These are phyloP conservation scores for Friedmanniomyces endolithicus DNA, from an alignment of 495 filamentous ascomycete genomes.

Conservation along the genomic window DNA sequence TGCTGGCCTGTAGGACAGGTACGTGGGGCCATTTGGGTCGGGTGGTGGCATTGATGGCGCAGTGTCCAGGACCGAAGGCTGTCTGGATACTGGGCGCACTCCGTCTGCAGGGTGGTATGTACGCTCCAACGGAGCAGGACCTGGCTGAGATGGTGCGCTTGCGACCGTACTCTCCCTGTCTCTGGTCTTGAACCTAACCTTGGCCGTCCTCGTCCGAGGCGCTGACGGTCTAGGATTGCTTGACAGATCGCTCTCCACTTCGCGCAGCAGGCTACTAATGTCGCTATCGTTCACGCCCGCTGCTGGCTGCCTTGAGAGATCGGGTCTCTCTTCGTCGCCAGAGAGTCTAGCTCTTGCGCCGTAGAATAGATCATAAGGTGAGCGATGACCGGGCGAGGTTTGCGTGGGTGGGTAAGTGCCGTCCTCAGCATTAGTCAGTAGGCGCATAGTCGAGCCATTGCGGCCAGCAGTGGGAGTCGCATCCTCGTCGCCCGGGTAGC, in stretches of 20 bases:
- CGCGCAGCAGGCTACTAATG: constrained; percentile 18
- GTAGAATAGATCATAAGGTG: constrained; percentile 13
- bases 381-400: neutral
- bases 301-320: neutral
- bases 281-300: constrained; percentile 8
- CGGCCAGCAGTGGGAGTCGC: constrained; percentile 19
- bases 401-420: constrained; percentile 7
- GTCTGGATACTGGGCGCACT: constrained; percentile 34
- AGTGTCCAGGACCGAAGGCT: constrained; percentile 43
- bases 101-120: constrained; percentile 32
- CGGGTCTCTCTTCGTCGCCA: neutral
- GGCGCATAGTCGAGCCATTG: constrained; percentile 48
- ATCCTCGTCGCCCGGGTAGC: constrained; percentile 15
- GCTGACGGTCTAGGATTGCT: constrained; percentile 5
- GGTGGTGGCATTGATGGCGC: constrained; percentile 47
- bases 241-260: constrained; percentile 18
- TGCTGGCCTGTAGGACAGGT: constrained; percentile 29
- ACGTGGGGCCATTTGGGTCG: constrained; percentile 36
- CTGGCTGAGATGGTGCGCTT: constrained; percentile 9
- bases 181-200: constrained; percentile 21
- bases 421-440: constrained; percentile 45
- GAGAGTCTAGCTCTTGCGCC: constrained; percentile 11
- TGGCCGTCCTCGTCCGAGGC: constrained; percentile 19
- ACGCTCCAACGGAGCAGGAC: constrained; percentile 26
- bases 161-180: constrained; percentile 21